A percentile compares a stretch with the other conserved stretches of the same genome.
phyloP scores from a whole-genome alignment of 768 basidiomycete species.

The Leucocoprinus leucothites region DNA sequence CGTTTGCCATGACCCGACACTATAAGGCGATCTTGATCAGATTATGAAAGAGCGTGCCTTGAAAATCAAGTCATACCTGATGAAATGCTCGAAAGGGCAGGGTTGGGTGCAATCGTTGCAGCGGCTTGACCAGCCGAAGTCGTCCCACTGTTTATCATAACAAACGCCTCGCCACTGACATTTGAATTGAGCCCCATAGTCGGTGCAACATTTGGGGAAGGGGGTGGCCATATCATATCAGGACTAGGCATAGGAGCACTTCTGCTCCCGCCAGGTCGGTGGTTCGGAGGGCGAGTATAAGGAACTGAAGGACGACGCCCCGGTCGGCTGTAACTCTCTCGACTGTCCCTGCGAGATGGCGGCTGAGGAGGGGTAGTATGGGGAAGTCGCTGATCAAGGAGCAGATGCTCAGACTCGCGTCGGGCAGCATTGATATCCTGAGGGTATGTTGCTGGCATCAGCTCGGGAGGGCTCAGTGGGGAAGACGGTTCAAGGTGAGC shows the following conservation, averaged over 20 bases:
- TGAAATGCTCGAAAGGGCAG: background rate
- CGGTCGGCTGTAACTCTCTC: background rate
- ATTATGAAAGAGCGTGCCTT: no score
- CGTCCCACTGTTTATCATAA: background rate
- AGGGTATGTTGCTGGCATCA: slow-evolving; percentile 1
- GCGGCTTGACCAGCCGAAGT: no score
- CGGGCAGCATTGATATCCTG: background rate
- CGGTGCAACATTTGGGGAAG: background rate
- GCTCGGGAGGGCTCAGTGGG: slow-evolving; percentile 1
- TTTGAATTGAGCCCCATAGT: no score
- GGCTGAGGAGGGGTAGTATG: background rate
- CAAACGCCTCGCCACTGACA: background rate
- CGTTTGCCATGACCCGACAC: slow-evolving; percentile 20
- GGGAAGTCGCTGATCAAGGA: background rate
- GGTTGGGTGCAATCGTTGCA: background rate
- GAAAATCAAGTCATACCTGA: no score
- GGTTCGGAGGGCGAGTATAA: slow-evolving; percentile 3
- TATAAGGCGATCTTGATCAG: background rate
- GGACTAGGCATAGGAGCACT: background rate
- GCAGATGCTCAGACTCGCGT: background rate
- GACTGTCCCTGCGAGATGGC: slow-evolving; percentile 3
- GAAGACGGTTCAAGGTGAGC: background rate
- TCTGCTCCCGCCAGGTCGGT: background rate
- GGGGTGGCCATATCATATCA: background rate
- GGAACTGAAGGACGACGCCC: background rate